phyloP scores from a whole-genome alignment of 345 rosid genomes.

The Brassica juncea region DNA sequence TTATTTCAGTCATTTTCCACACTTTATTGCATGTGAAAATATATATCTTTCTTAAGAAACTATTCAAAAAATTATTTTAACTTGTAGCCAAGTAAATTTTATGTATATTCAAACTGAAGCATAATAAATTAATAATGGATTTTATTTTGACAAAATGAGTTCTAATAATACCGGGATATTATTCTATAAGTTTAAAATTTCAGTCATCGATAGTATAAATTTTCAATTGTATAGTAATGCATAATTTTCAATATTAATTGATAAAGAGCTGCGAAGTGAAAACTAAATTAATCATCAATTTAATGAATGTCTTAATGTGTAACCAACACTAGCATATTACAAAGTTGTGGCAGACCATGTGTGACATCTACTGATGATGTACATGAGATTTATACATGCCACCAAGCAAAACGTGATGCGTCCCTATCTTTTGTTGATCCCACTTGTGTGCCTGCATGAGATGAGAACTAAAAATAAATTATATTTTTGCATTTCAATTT shows the following conservation, averaged over 20 bases:
- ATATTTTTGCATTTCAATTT: neutral
- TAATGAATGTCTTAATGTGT: neutral
- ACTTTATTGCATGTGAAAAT: conserved; percentile 16
- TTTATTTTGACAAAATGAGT: neutral
- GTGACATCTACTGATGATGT: neutral
- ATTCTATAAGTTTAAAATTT: neutral
- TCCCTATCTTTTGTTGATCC: neutral
- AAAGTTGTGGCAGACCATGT: neutral
- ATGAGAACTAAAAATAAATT: neutral
- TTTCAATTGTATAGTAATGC: neutral
- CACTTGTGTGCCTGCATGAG: neutral
- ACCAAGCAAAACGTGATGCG: neutral
- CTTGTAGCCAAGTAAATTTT: neutral
- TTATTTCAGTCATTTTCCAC: conserved; percentile 36
- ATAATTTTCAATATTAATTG: neutral
- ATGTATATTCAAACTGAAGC: neutral
- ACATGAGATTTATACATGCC: neutral
- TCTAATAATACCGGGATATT: neutral
- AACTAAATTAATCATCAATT: neutral
- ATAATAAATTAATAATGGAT: neutral
- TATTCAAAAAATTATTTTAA: neutral
- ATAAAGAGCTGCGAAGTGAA: neutral
- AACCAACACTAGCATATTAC: neutral
- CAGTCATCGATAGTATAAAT: neutral
- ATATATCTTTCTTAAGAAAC: neutral